These are phyloP conservation scores for Tuber melanosporum DNA, from an alignment of 495 filamentous ascomycete species.

Conservation along the genomic window DNA sequence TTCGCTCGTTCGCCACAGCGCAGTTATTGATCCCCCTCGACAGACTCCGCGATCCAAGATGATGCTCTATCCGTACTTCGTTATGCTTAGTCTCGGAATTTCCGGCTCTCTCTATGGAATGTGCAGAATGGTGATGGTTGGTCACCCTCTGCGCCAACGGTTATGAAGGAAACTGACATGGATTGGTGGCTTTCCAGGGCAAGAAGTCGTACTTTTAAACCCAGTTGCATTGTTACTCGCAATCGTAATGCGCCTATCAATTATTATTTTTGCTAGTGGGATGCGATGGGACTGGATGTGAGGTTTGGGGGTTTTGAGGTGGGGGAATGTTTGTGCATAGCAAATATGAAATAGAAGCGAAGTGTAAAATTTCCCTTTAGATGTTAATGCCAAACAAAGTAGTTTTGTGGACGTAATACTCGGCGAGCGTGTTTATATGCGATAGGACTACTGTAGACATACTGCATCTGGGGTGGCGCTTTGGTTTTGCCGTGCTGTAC, in stretches of 20 bases:
- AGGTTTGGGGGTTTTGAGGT: background rate
- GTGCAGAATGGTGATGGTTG: conserved; percentile 53
- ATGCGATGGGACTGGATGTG: background rate
- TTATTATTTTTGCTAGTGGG: background rate
- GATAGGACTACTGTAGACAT: background rate
- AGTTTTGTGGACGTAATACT: background rate
- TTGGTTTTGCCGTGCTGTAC: background rate
- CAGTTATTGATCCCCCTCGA: background rate
- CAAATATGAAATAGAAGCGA: conserved; percentile 1
- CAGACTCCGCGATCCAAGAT: conserved; percentile 55
- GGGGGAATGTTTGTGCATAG: background rate
- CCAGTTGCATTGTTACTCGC: background rate
- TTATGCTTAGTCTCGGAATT: conserved; percentile 50
- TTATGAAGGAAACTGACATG: conserved; percentile 4
- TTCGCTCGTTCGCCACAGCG: background rate
- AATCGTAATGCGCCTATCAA: background rate
- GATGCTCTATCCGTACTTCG: conserved; percentile 62
- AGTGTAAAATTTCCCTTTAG: background rate
- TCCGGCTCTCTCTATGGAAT: conserved; percentile 50
- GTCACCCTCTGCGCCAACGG: conserved; percentile 27
- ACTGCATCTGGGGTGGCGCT: background rate
- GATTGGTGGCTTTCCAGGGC: conserved; percentile 25
- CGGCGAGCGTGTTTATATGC: background rate
- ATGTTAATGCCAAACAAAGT: background rate
- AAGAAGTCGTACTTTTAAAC: conserved; percentile 40